These are phyloP conservation scores for Ophiostoma ulmi DNA, from an alignment of 2,329 filamentous ascomycete genomes.

Conservation along the genomic window DNA sequence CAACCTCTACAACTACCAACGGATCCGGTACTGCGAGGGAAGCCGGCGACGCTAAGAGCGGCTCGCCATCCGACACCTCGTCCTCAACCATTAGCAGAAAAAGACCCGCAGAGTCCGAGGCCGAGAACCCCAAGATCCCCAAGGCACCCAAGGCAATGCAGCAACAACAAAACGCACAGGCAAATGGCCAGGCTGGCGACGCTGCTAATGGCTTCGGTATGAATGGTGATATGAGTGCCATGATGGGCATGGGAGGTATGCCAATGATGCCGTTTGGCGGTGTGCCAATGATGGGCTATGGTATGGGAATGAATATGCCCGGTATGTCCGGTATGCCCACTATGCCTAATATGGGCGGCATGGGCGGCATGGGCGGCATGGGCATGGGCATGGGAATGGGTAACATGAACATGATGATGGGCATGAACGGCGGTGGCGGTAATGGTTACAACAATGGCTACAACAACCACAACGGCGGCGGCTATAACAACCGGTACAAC, in stretches of 20 bases:
- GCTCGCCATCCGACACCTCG: slow-evolving; percentile 19
- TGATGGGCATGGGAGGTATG: slow-evolving; percentile 35
- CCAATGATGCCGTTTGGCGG: slow-evolving; percentile 20
- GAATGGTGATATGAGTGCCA: slow-evolving; percentile 34
- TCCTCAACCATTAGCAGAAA: slow-evolving; percentile 56
- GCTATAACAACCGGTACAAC: slow-evolving; percentile 22
- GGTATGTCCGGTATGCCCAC: slow-evolving; percentile 34
- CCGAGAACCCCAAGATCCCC: slow-evolving; percentile 59
- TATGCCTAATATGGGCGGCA: slow-evolving; percentile 18
- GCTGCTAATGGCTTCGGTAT: slow-evolving; percentile 28
- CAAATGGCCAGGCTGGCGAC: background rate
- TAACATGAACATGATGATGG: slow-evolving; percentile 31
- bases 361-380: slow-evolving; percentile 16
- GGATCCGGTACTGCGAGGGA: background rate
- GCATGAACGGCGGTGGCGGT: slow-evolving; percentile 35
- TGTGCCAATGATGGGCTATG: slow-evolving; percentile 19
- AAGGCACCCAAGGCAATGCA: slow-evolving; percentile 64
- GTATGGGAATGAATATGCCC: slow-evolving; percentile 42
- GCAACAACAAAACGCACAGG: slow-evolving; percentile 43
- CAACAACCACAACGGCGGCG: slow-evolving; percentile 13
- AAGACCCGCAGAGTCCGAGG: slow-evolving; percentile 69
- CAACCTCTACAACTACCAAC: background rate
- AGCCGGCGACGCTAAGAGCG: slow-evolving; percentile 11
- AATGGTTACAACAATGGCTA: slow-evolving; percentile 18
- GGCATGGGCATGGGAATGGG: slow-evolving; percentile 35